Percentiles rank a stretch among this genome's conserved stretches.
These are phyloP conservation scores for Periconia macrospinosa DNA, from an alignment of 2,329 filamentous ascomycete genomes.

Conservation along the genomic window DNA sequence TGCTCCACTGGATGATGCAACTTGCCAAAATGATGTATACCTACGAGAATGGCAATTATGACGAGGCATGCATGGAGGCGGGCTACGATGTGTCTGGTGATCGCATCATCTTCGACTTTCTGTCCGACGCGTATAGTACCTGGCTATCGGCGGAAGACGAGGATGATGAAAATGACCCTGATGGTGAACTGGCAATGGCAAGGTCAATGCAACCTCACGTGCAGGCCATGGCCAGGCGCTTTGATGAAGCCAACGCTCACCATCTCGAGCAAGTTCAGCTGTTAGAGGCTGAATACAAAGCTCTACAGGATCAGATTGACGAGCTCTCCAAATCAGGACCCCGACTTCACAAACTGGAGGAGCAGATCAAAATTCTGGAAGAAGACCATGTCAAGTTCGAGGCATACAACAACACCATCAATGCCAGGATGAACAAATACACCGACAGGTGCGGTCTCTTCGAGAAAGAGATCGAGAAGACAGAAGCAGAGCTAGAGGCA, in stretches of 20 bases:
- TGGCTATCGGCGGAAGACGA: slow-evolving; percentile 85
- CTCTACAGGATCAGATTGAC: slow-evolving; percentile 81
- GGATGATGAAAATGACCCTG: slow-evolving; percentile 63
- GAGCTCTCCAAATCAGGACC: slow-evolving; percentile 85
- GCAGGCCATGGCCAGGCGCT: slow-evolving; percentile 82
- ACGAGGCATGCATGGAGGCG: slow-evolving; percentile 84
- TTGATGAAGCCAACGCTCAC: slow-evolving; percentile 80
- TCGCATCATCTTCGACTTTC: slow-evolving; percentile 90
- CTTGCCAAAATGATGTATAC: slow-evolving; percentile 90
- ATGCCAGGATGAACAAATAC: slow-evolving; percentile 86
- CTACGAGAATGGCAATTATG: slow-evolving; percentile 76
- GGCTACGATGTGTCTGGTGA: slow-evolving; percentile 88
- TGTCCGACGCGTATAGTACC: slow-evolving; percentile 86
- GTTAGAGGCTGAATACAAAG: slow-evolving; percentile 82
- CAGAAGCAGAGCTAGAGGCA: slow-evolving; percentile 83
- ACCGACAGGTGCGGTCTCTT: slow-evolving; percentile 77
- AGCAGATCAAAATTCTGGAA: slow-evolving; percentile 89
- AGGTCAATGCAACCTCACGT: slow-evolving; percentile 77
- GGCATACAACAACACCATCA: slow-evolving; percentile 84
- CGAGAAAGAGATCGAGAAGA: slow-evolving; percentile 83
- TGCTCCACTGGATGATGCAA: slow-evolving; percentile 99
- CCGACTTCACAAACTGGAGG: slow-evolving; percentile 80
- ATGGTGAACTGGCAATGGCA: slow-evolving; percentile 76
- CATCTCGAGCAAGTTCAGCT: slow-evolving; percentile 82
- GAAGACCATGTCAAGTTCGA: slow-evolving; percentile 95